Evolutionary conservation across 2,329 filamentous ascomycete genomes (phyloP).

Genomic region (Neonectria hederae): DNA sequence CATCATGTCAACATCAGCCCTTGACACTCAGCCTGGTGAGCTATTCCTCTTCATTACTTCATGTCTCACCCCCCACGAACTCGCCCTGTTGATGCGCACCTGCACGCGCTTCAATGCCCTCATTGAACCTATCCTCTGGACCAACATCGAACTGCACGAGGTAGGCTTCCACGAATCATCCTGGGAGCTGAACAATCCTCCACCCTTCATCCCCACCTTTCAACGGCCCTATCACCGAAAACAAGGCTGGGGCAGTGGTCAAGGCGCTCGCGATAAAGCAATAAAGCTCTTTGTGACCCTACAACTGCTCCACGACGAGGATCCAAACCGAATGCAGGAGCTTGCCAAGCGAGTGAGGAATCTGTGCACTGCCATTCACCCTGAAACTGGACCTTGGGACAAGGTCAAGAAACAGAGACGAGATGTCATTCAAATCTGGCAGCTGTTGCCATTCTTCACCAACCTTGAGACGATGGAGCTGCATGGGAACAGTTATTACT

Average conservation of each 20-base stretch:
- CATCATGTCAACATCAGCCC: neutral
- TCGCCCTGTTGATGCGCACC: neutral
- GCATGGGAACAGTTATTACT: neutral
- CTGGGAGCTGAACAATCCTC: neutral
- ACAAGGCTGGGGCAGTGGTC: neutral
- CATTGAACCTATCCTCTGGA: conserved; percentile 24
- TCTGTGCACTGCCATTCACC: conserved; percentile 9
- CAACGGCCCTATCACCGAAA: neutral
- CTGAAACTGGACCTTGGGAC: neutral
- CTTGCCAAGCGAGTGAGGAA: neutral
- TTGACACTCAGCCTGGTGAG: conserved; percentile 4
- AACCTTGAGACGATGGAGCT: conserved; percentile 27
- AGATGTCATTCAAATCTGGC: conserved; percentile 21
- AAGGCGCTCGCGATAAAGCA: neutral
- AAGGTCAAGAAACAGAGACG: neutral
- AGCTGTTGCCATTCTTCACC: conserved; percentile 22
- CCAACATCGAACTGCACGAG: conserved; percentile 28
- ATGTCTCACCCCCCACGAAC: neutral
- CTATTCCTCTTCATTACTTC: conserved; percentile 5
- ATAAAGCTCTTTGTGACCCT: conserved; percentile 13
- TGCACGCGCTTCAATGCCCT: conserved; percentile 16
- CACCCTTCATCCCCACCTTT: neutral
- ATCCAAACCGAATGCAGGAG: neutral
- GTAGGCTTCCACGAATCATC: conserved; percentile 19
- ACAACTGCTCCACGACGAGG: neutral